These are phyloP conservation scores for Ceratocystis smalleyi DNA, from an alignment of 2,329 filamentous ascomycete genomes.

Conservation along the genomic window DNA sequence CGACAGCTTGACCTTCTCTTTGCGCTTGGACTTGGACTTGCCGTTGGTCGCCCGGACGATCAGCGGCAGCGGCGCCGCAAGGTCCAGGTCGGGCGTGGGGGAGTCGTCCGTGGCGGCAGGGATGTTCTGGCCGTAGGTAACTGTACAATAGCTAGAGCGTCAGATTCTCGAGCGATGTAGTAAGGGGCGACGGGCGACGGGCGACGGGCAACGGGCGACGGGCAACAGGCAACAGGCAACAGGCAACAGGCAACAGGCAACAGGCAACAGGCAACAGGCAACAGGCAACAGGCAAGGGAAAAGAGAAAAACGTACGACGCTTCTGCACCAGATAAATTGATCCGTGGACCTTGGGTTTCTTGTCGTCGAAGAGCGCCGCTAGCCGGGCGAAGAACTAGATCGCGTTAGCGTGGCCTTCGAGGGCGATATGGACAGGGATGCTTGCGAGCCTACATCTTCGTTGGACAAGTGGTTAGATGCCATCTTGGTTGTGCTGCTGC, in stretches of 20 bases:
- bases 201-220: too few relatives aligned
- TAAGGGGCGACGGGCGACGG: too few relatives aligned
- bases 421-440: not conserved
- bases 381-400: slow-evolving; percentile 11
- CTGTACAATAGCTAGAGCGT: slow-evolving; percentile 22
- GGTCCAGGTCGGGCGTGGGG: slow-evolving; percentile 44
- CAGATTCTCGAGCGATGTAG: not conserved
- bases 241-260: too few relatives aligned
- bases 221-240: too few relatives aligned
- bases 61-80: slow-evolving; percentile 48
- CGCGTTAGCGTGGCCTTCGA: not conserved
- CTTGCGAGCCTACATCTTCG: slow-evolving; percentile 37
- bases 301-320: slow-evolving; percentile 38
- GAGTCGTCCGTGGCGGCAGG: slow-evolving; percentile 31
- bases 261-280: too few relatives aligned
- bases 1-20: slow-evolving; percentile 56
- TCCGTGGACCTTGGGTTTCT: slow-evolving; percentile 55
- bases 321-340: slow-evolving; percentile 64
- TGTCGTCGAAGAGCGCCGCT: slow-evolving; percentile 47
- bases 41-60: slow-evolving; percentile 76
- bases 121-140: slow-evolving; percentile 31
- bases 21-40: slow-evolving; percentile 42
- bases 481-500: slow-evolving; percentile 8
- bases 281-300: too few relatives aligned
- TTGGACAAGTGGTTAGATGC: slow-evolving; percentile 35